These are phyloP conservation scores for Candida tammaniensis DNA, from an alignment of 805 yeast species.

Conservation along the genomic window DNA sequence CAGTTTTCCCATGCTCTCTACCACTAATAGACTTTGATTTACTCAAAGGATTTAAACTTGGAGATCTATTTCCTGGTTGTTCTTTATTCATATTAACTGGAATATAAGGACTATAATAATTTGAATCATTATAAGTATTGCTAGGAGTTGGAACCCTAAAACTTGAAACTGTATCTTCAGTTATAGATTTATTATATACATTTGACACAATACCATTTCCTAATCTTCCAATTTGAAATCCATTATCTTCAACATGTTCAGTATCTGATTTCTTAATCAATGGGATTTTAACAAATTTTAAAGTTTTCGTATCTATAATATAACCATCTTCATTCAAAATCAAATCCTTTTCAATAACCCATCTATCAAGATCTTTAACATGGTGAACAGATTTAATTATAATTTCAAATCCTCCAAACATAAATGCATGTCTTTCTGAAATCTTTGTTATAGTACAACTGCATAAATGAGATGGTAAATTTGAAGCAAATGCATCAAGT, in stretches of 20 bases:
- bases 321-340: conserved; percentile 53
- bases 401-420: conserved; percentile 68
- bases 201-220: conserved; percentile 32
- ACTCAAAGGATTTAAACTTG: conserved; percentile 4
- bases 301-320: conserved; percentile 52
- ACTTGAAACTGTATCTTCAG: conserved; percentile 10
- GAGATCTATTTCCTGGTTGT: conserved; percentile 3
- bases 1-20: conserved; percentile 4
- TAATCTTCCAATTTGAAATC: conserved; percentile 24
- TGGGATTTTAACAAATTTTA: conserved; percentile 46
- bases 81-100: conserved; percentile 4
- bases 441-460: conserved; percentile 48
- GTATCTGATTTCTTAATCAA: conserved; percentile 18
- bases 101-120: conserved; percentile 12
- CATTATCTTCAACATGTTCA: conserved; percentile 7
- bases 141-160: conserved; percentile 9
- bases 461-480: conserved; percentile 49
- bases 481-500: conserved; percentile 19
- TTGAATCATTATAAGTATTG: conserved; percentile 9
- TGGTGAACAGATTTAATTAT: conserved; percentile 21
- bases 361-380: conserved; percentile 21
- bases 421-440: conserved; percentile 55
- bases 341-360: conserved; percentile 43
- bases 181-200: conserved; percentile 12
- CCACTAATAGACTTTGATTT: conserved; percentile 4